These are phyloP conservation scores for Sarcocystis neurona DNA, from an alignment of 169 alveolate species.

Conservation along the genomic window DNA sequence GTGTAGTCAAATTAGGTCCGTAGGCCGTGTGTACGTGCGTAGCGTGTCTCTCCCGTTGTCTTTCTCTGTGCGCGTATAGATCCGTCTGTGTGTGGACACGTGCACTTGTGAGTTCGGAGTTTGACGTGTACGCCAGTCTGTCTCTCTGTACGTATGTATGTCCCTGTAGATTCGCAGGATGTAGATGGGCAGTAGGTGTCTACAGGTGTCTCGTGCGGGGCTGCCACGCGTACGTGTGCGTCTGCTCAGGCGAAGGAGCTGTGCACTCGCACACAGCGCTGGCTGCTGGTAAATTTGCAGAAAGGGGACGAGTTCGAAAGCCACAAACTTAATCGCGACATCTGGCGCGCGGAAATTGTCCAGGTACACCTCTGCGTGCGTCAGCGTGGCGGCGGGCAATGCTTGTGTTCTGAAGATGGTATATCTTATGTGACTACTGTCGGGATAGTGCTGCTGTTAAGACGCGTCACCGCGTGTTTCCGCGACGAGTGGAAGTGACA, in stretches of 20 bases:
- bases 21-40: no score
- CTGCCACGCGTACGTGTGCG: neutral
- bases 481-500: no score
- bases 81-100: neutral
- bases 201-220: neutral
- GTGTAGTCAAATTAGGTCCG: no score
- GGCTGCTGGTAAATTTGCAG: conserved; percentile 66
- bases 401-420: no score
- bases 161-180: neutral
- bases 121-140: neutral
- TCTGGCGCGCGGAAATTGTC: conserved; percentile 62
- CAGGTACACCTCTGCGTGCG: no score
- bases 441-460: no score
- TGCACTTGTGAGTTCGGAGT: neutral
- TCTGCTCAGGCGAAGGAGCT: conserved; percentile 54
- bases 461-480: no score
- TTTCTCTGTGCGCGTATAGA: neutral
- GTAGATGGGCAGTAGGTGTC: neutral
- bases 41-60: no score
- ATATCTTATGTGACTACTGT: no score
- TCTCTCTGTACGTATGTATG: neutral
- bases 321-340: conserved; percentile 57
- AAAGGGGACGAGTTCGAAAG: conserved; percentile 60
- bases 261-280: conserved; percentile 25
- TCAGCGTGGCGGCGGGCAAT: no score